Conservation (phyloP, 371 early-diverging fungal genomes). For the Lichtheimia ramosa region DNA sequence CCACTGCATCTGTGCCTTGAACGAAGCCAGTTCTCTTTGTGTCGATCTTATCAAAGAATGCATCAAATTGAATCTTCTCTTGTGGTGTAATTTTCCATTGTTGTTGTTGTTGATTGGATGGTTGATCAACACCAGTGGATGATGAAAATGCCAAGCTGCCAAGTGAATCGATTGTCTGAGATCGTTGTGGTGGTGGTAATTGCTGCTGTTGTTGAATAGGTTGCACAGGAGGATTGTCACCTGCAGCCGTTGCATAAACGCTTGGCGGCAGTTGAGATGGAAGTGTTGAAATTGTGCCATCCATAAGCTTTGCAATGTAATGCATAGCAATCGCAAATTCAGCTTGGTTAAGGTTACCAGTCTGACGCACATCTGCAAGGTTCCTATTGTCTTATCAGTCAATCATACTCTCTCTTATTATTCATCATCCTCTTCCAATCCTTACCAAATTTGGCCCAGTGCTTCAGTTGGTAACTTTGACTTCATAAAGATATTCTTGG, state of each 20-base stretch:
- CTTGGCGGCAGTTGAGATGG: slow-evolving; percentile 62
- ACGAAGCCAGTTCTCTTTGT: slow-evolving; percentile 22
- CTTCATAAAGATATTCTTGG: slow-evolving; percentile 37
- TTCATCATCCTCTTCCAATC: no score
- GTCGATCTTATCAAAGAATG: slow-evolving; percentile 76
- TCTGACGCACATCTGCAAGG: slow-evolving; percentile 71
- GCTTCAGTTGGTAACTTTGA: slow-evolving; percentile 44
- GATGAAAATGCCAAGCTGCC: slow-evolving; percentile 44
- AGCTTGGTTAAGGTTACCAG: slow-evolving; percentile 66
- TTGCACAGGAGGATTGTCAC: slow-evolving; percentile 19
- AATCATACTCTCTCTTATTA: no score
- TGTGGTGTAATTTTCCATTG: slow-evolving; percentile 73
- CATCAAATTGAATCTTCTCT: slow-evolving; percentile 69
- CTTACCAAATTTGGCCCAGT: slow-evolving; percentile 49
- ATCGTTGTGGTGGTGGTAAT: slow-evolving; percentile 19
- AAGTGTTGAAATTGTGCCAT: slow-evolving; percentile 56
- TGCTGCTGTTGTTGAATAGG: not conserved
- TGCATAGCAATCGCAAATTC: slow-evolving; percentile 87
- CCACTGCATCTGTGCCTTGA: slow-evolving; percentile 71
- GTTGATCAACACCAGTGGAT: slow-evolving; percentile 7
- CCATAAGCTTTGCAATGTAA: slow-evolving; percentile 76
- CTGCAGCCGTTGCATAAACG: slow-evolving; percentile 59
- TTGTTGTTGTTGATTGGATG: slow-evolving; percentile 11
- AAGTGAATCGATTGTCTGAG: slow-evolving; percentile 34
- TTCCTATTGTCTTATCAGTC: slow-evolving; percentile 1